A percentile compares a stretch with the other conserved stretches of the same genome.
Evolutionary conservation across 31 red algal genomes (phyloP).

Genomic region (Bonnemaisonia californica): DNA sequence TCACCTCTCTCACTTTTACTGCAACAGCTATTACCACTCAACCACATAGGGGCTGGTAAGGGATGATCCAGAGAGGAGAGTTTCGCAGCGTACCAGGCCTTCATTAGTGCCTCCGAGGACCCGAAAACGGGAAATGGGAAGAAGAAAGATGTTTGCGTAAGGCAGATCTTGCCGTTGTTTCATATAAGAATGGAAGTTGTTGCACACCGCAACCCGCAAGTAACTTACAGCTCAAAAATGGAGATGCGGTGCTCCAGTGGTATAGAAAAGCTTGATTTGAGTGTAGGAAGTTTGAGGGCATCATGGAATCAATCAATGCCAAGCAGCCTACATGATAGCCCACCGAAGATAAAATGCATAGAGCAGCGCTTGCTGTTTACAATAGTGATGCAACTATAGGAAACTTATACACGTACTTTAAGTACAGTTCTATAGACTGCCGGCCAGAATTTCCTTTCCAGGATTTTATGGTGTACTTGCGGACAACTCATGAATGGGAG

Average conservation of each 20-base stretch:
- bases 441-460: not conserved
- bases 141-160: too few species aligned
- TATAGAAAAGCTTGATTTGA: not conserved
- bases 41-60: too few species aligned
- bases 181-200: too few species aligned
- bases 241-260: not conserved
- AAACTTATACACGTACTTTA: slow-evolving; percentile 8
- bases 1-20: too few species aligned
- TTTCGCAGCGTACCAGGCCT: too few species aligned
- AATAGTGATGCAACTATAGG: slow-evolving; percentile 6
- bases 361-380: slow-evolving; percentile 17
- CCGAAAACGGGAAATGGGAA: too few species aligned
- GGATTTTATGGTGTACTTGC: not conserved
- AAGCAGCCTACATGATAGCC: not conserved
- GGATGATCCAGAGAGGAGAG: too few species aligned
- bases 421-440: not conserved
- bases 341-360: slow-evolving; percentile 1
- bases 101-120: too few species aligned
- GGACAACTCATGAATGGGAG: not conserved
- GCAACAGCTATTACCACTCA: too few species aligned
- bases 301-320: not conserved
- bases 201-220: not conserved
- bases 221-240: not conserved
- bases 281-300: not conserved
- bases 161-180: too few species aligned